Percentiles rank a stretch among this genome's conserved stretches.
Conservation (phyloP, 345 rosid genomes). For the Mallotus nudiflorus region DNA sequence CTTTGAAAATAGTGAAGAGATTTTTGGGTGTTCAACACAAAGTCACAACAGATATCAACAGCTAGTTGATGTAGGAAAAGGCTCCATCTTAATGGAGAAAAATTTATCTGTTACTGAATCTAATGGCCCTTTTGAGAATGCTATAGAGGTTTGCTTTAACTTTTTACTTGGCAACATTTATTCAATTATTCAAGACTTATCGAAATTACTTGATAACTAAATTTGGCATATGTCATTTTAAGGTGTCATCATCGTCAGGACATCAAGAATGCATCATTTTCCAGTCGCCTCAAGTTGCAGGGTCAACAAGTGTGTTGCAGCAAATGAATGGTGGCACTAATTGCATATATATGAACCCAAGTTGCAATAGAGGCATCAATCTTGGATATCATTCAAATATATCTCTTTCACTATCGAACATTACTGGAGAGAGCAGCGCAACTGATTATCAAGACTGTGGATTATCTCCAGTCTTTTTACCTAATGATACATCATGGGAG, state of each 20-base stretch:
- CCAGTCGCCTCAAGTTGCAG: slow-evolving; percentile 36
- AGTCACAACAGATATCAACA: slow-evolving; percentile 35
- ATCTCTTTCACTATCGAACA: slow-evolving; percentile 56
- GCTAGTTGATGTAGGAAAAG: slow-evolving; percentile 27
- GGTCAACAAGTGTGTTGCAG: slow-evolving; percentile 31
- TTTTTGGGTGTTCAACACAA: slow-evolving; percentile 38
- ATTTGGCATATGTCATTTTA: background rate
- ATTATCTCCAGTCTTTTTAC: slow-evolving; percentile 49
- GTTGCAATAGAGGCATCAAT: slow-evolving; percentile 42
- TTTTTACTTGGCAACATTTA: background rate
- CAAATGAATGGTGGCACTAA: slow-evolving; percentile 22
- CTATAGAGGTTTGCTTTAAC: slow-evolving; percentile 41
- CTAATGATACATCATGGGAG: slow-evolving; percentile 79
- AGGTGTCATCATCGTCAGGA: slow-evolving; percentile 59
- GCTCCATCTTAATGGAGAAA: slow-evolving; percentile 41
- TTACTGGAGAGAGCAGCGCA: slow-evolving; percentile 32
- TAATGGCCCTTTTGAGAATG: slow-evolving; percentile 44
- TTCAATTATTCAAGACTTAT: background rate
- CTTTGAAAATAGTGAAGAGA: slow-evolving; percentile 50
- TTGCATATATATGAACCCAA: slow-evolving; percentile 42
- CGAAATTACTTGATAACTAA: background rate
- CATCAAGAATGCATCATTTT: slow-evolving; percentile 43
- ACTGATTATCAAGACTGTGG: slow-evolving; percentile 70
- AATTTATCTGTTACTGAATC: slow-evolving; percentile 44
- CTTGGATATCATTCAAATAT: slow-evolving; percentile 58